Evolutionary conservation across 495 filamentous ascomycete species (phyloP), one percentile per base, ranked within the genome.

Genomic region (Astrothelium macrocarpum): DNA sequence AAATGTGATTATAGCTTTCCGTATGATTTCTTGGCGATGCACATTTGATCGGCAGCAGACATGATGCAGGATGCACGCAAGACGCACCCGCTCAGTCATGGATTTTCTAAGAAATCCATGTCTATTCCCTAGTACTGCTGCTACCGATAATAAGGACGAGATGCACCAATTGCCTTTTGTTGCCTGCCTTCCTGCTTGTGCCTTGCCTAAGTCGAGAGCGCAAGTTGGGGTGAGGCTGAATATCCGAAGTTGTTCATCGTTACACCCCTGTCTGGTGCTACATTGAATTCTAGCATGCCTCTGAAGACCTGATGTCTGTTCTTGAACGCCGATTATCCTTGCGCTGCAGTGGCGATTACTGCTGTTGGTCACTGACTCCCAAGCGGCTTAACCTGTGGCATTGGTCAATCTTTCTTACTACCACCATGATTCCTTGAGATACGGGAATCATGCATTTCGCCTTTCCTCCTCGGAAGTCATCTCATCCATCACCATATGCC

Each of bases 401-500:
- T 26, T 29, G 49, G 1, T 29, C 49, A 56, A 4, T 25, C 25
- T 56, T 2, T 14, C 5, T 25, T 4, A 29, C 23, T 29, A 29
- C 25, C 12, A 25, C 49, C 49, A 56, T 56, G 49, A 56, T 56
- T 11, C 12, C 20, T 26, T 56, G 49, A 56, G 49, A 29, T 28
- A 20, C 25, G 2, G 16, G 7, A 29, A 25, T 25, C 29, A 97
- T 97, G 93, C 93, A 97, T 71, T 92, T 91, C 80, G 93, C 93
- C 62, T 78, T 93, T 65, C 92, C 91, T 62, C 85, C 90, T 64
- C 87, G 91, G 70, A 94, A 89, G 75, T 84, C 84, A 68, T 89
- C 86, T 63, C 82, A 85, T 68, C 82, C 88, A 61, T 85, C 86
- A 61, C 80, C 80, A 5, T 81, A 82, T 66, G 72, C 82, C 39